A percentile compares a stretch with the other conserved stretches of the same genome.
Conservation (phyloP, 805 yeast species). For the Candida caryicola region DNA sequence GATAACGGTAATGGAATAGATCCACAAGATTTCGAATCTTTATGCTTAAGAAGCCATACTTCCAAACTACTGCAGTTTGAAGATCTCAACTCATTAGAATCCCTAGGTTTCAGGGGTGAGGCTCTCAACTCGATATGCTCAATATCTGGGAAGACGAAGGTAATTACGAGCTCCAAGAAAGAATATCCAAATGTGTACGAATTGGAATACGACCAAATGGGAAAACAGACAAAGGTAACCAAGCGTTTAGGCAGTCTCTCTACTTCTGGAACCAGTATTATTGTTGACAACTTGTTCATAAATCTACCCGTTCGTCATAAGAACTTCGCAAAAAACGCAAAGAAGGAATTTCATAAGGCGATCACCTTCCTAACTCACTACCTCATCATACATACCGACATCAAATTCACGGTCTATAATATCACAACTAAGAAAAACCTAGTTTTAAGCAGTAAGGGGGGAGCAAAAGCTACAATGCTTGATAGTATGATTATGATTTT, state of each 20-base stretch:
- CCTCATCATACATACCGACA: constrained; percentile 55
- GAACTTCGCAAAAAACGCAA: constrained; percentile 64
- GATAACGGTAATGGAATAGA: constrained; percentile 71
- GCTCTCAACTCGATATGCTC: constrained; percentile 72
- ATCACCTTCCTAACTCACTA: constrained; percentile 63
- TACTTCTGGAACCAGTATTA: constrained; percentile 66
- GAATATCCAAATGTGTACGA: constrained; percentile 56
- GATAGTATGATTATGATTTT: constrained; percentile 65
- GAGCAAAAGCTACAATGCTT: constrained; percentile 31
- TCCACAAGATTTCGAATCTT: constrained; percentile 45
- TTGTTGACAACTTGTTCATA: constrained; percentile 57
- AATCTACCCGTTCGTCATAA: constrained; percentile 79
- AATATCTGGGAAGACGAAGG: constrained; percentile 42
- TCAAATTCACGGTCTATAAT: constrained; percentile 62
- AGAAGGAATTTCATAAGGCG: constrained; percentile 72
- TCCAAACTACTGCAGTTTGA: constrained; percentile 60
- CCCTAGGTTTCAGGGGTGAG: constrained; percentile 80
- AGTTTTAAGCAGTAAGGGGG: constrained; percentile 59
- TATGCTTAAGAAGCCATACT: constrained; percentile 65
- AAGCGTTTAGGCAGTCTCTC: constrained; percentile 43
- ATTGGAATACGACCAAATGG: constrained; percentile 54
- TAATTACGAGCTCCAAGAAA: constrained; percentile 48
- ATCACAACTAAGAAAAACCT: constrained; percentile 45
- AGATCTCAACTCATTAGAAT: constrained; percentile 47
- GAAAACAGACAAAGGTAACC: constrained; percentile 39